A percentile compares a stretch with the other conserved stretches of the same genome.
These are phyloP conservation scores for Scopulariopsis brevicaulis DNA, from an alignment of 2,329 filamentous ascomycete genomes.

Conservation along the genomic window DNA sequence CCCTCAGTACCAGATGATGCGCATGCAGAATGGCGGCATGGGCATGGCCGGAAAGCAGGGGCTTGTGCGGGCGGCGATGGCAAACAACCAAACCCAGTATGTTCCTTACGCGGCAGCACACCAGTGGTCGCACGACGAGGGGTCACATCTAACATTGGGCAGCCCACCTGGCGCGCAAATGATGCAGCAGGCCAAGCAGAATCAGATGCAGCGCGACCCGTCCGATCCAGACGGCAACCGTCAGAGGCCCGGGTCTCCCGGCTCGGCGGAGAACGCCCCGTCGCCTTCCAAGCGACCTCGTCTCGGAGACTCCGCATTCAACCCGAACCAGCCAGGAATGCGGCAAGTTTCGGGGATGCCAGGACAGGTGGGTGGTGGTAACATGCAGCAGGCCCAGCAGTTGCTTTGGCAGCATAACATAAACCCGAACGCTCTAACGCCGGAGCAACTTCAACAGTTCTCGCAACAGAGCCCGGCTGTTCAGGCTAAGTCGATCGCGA, in stretches of 20 bases:
- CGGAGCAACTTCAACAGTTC: slow-evolving; percentile 62
- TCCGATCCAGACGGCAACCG: slow-evolving; percentile 80
- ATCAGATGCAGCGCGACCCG: slow-evolving; percentile 79
- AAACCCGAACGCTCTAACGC: slow-evolving; percentile 60
- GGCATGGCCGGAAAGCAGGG: slow-evolving; percentile 45
- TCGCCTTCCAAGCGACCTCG: slow-evolving; percentile 87
- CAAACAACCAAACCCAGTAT: slow-evolving; percentile 65
- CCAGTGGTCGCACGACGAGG: not conserved
- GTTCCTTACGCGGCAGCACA: slow-evolving; percentile 15
- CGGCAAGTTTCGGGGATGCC: slow-evolving; percentile 62
- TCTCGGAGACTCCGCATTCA: slow-evolving; percentile 60
- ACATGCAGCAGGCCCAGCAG: slow-evolving; percentile 41
- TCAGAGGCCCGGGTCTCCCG: slow-evolving; percentile 70
- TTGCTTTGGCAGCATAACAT: slow-evolving; percentile 60
- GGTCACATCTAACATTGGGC: slow-evolving; percentile 6
- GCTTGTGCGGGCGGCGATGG: slow-evolving; percentile 64
- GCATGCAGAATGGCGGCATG: slow-evolving; percentile 50
- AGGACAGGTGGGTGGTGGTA: slow-evolving; percentile 48
- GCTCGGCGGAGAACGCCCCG: slow-evolving; percentile 74
- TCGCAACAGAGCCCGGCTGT: slow-evolving; percentile 42
- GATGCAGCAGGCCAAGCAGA: slow-evolving; percentile 60
- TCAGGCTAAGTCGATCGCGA: slow-evolving; percentile 76
- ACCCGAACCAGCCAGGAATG: slow-evolving; percentile 58
- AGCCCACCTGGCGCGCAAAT: slow-evolving; percentile 62
- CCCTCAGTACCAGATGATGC: slow-evolving; percentile 54